Conservation (phyloP, 2,329 filamentous ascomycete genomes). For the Zymoseptoria passerinii region DNA sequence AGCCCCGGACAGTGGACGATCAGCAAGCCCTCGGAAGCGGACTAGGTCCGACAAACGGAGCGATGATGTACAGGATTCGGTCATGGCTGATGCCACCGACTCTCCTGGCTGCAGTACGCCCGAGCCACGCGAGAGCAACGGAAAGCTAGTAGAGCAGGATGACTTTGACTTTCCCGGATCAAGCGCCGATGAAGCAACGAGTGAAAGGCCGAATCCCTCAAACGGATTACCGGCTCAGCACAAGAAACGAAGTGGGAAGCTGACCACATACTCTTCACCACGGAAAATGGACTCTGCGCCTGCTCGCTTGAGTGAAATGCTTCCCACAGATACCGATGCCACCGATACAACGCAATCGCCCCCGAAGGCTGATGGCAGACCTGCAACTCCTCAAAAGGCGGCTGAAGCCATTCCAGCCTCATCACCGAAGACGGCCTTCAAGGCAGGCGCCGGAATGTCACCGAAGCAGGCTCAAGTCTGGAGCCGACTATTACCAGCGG, state of each 20-base stretch:
- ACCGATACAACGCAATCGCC: conserved; percentile 15
- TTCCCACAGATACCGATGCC: conserved; percentile 14
- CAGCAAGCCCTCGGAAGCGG: conserved; percentile 14
- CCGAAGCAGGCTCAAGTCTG: conserved; percentile 28
- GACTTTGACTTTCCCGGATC: conserved; percentile 18
- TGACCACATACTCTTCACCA: conserved; percentile 11
- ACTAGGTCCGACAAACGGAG: conserved; percentile 1
- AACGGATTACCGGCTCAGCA: background rate
- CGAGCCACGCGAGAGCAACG: background rate
- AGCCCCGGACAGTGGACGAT: background rate
- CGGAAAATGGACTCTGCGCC: conserved; percentile 25
- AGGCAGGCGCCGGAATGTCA: conserved; percentile 14
- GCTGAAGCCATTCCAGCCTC: conserved; percentile 4
- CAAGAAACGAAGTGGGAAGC: conserved; percentile 9
- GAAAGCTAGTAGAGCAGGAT: conserved; percentile 1
- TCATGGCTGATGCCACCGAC: conserved; percentile 7
- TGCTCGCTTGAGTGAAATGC: conserved; percentile 24
- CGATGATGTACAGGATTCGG: conserved; percentile 3
- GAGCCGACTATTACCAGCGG: conserved; percentile 21
- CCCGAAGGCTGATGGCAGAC: conserved; percentile 9
- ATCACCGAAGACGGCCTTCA: conserved; percentile 12
- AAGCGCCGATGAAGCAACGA: conserved; percentile 9
- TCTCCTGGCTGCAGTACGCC: background rate
- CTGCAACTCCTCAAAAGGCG: conserved; percentile 15
- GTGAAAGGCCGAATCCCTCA: background rate